phyloP scores from a whole-genome alignment of 2,329 filamentous ascomycete species.

The Zymoseptoria passerinii region DNA sequence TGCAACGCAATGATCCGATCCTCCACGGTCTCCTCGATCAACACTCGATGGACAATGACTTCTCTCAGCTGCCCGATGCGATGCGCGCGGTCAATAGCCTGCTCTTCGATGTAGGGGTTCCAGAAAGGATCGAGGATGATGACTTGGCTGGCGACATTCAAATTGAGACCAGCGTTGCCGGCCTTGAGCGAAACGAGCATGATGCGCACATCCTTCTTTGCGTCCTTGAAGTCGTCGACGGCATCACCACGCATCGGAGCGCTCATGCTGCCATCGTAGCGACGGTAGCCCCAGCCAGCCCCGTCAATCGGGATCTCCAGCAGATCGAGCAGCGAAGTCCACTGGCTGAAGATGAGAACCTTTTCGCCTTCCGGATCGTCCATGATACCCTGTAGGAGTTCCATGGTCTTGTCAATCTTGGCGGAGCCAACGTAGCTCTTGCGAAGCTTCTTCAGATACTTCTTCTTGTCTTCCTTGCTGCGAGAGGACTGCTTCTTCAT shows the following conservation, averaged over 20 bases:
- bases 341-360: constrained; percentile 75
- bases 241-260: constrained; percentile 57
- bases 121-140: constrained; percentile 91
- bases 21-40: constrained; percentile 73
- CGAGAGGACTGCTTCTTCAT: constrained; percentile 59
- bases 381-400: constrained; percentile 50
- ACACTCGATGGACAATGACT: constrained; percentile 71
- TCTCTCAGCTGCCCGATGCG: constrained; percentile 70
- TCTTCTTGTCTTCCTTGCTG: constrained; percentile 56
- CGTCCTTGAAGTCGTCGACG: constrained; percentile 58
- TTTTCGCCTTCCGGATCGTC: constrained; percentile 53
- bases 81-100: constrained; percentile 83
- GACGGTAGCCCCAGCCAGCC: constrained; percentile 51
- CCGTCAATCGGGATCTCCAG: constrained; percentile 62
- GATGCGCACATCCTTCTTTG: constrained; percentile 49
- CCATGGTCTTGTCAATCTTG: constrained; percentile 62
- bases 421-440: constrained; percentile 65
- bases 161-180: constrained; percentile 77
- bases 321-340: constrained; percentile 69
- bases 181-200: constrained; percentile 74
- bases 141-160: constrained; percentile 73
- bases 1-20: constrained; percentile 76
- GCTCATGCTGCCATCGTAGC: constrained; percentile 71
- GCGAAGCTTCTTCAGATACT: constrained; percentile 61
- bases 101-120: constrained; percentile 89